Evolutionary conservation across 139 green algal species (phyloP), one percentile per base, ranked within the genome.

Genomic region (Chlorella vulgaris): DNA sequence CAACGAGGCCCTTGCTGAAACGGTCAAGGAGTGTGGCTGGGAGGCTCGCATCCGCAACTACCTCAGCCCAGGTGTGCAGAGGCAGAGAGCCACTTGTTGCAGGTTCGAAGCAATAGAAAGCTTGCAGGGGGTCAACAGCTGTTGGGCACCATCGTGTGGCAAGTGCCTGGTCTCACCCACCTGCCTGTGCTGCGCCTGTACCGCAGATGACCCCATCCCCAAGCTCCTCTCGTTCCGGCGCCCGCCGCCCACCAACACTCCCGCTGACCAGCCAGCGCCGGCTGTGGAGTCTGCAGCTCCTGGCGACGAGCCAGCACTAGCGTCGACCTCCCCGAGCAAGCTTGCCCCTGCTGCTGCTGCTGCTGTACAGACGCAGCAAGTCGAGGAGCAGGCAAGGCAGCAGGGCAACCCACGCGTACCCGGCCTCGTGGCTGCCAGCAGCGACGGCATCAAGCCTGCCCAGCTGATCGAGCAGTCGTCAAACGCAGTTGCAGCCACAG

Each of bases 1-100:
- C 80, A 96, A 96, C 83, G 70, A 80, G 0, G 92, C 89, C 31
- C 86, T 96, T 43, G 88, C 90, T 3, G 81, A 82, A 15, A 71
- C 93, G 33, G 91, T 94, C 31, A 69, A 81, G 33, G 84, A 69
- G 28, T 76, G 79, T 0, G 87, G 89, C 4, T 96, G 91, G 91
- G 81, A 76, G 0, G 4, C 4, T 4, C 84, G 89, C 76, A 90
- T 96, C 79, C 66, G 70, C 26, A 94, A 89, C 70, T 94, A 91
- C 70, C 79, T 90, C 29, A 69, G 92, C 24, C 92, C 92, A 69
- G 91, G 67, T 74, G 28, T 39, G 68, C 39, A 4, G 19, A 53
- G n/a, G 67, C 38, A 58, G 13, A 10, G 15, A 15, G 47, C 10
- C 10, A 58, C 24, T 36, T 38, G 35, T 21, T 21, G 67, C 67